Conservation (phyloP, 352 stramenopile genomes). For the Saprolegnia diclina region DNA sequence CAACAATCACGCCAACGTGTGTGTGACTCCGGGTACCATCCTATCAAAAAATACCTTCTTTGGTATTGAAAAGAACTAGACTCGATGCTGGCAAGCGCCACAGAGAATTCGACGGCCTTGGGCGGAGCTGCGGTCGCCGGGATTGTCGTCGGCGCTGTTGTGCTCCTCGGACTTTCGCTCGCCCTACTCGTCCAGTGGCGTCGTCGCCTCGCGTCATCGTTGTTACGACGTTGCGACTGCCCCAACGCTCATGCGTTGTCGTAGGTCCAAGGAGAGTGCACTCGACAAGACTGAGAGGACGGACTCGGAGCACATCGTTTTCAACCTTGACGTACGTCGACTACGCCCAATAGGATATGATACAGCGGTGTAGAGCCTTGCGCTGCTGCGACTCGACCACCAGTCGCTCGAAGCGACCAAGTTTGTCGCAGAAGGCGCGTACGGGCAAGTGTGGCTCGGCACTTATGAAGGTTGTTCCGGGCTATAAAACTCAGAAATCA, state of each 20-base stretch:
- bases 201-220: not conserved
- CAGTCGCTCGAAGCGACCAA: not conserved
- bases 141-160: not conserved
- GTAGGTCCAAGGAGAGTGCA: not conserved
- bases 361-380: not conserved
- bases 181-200: not conserved
- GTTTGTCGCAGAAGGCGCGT: slow-evolving; percentile 10
- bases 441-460: not conserved
- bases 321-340: slow-evolving; percentile 4
- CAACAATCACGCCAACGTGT: not conserved
- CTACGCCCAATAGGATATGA: not conserved
- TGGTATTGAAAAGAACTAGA: too few relatives aligned
- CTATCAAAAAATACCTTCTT: too few relatives aligned
- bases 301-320: not conserved
- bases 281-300: not conserved
- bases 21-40: slow-evolving; percentile 1
- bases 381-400: slow-evolving; percentile 14
- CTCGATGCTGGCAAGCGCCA: not conserved
- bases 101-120: not conserved
- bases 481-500: too few relatives aligned
- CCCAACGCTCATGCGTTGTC: not conserved
- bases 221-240: not conserved
- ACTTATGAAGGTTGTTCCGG: too few relatives aligned
- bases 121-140: not conserved
- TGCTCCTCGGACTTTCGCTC: not conserved